phyloP scores from a whole-genome alignment of 1,284 basidiomycete genomes.

The Mycena sp. region DNA sequence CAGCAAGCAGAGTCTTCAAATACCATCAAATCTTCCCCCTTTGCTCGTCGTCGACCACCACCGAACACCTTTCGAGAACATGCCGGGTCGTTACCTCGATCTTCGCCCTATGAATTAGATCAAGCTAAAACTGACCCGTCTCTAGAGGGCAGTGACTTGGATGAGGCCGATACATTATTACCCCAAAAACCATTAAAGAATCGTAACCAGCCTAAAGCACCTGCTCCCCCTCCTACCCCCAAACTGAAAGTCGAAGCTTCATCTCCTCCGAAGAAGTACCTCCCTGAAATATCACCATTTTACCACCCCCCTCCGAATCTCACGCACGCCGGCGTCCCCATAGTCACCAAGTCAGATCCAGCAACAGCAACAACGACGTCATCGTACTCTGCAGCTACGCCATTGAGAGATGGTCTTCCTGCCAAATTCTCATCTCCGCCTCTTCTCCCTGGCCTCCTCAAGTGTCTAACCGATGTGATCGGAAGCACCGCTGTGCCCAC shows the following conservation, averaged over 20 bases:
- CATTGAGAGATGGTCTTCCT: conserved; percentile 18
- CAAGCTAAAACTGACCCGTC: background rate
- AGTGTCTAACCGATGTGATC: conserved; percentile 63
- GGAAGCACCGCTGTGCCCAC: conserved; percentile 62
- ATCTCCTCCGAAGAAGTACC: conserved; percentile 3
- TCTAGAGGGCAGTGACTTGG: background rate
- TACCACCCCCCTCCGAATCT: conserved; percentile 12
- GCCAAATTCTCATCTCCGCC: conserved; percentile 69
- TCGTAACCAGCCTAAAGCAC: conserved; percentile 2
- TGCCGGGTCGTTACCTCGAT: background rate
- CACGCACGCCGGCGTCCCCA: conserved; percentile 21
- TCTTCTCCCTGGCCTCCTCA: conserved; percentile 67
- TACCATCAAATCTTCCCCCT: background rate
- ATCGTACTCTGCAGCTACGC: conserved; percentile 23
- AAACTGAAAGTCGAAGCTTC: background rate
- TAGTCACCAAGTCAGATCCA: conserved; percentile 23
- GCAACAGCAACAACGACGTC: too few species aligned
- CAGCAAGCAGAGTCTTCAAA: background rate
- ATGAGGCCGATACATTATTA: background rate
- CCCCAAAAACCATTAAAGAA: conserved; percentile 10
- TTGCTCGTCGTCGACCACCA: background rate
- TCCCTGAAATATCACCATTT: conserved; percentile 2
- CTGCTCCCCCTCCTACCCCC: background rate
- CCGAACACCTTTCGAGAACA: background rate
- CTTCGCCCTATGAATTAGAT: background rate